Evolutionary conservation across 805 yeast genomes (phyloP), one percentile per base, ranked within the genome.

Genomic region (Zygosaccharomyces lentus): DNA sequence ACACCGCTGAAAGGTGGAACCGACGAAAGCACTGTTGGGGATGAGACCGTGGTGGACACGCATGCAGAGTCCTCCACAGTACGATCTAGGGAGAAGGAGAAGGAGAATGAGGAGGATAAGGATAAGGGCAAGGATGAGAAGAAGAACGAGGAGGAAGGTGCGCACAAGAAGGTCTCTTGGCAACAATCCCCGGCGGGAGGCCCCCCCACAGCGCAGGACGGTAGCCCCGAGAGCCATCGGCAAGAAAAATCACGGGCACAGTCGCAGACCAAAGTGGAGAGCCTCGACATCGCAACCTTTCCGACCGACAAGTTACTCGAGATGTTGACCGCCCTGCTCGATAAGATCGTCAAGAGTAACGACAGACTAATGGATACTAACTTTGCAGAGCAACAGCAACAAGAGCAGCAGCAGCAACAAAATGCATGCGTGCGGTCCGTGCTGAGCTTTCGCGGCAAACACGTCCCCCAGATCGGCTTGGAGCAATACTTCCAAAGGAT

Each of bases 401-500:
- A 34, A 21, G 48, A 25, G 35, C 45, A 38, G 45, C 15, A 44
- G 12, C 15, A 44, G 29, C 15, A 32, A 44, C 39, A 43, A 29
- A 29, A 29, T 12, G 32, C 5, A 13, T 43, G 47, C 17, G 27
- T 52, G 19, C 44, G 53, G 25, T 54, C 64, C 49, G 87, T 91
- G 3, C 70, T 91, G 47, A 93, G 96, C 37, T 93, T 93, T 65
- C 96, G 89, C 65, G 99, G 99, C 13, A 82, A 95, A 48, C 95
- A 91, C 61, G 83, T 93, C 8, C 99, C 99, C 1, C 96, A 95
- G n/a, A 93, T 93, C 44, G 80, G 90, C 9, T 75, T 93, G 39
- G 89, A 88, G 58, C 93, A 95, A 16, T 93, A 93, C 63, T 74
- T 93, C 49, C 78, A 87, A 35, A 80, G 99, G 61, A 91, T 93